Conservation (phyloP, 257 asterid species). For the Lantana camara region DNA sequence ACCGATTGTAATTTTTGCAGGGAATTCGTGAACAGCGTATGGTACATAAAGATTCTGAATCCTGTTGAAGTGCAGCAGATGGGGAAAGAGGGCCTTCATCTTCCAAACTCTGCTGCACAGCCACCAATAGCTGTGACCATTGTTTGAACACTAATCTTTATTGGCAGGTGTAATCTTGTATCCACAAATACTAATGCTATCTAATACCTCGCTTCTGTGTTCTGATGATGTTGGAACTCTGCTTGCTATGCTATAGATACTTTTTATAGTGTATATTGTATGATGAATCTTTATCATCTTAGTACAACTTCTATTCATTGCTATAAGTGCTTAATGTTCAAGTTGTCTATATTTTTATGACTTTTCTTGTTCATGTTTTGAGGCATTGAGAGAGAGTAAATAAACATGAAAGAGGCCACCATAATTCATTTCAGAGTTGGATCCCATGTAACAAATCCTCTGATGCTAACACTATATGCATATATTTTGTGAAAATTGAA, state of each 20-base stretch:
- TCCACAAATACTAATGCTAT: constrained; percentile 14
- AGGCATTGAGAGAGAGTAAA: not conserved
- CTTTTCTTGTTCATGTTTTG: not conserved
- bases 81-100: constrained; percentile 82
- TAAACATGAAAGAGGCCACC: not conserved
- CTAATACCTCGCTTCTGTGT: constrained; percentile 22
- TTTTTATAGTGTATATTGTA: constrained; percentile 25
- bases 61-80: constrained; percentile 93
- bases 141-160: constrained; percentile 57
- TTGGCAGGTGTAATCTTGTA: constrained; percentile 7
- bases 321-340: constrained; percentile 15
- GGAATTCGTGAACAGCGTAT: constrained; percentile 86
- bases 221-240: constrained; percentile 4
- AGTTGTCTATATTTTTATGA: not conserved
- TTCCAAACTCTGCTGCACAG: constrained; percentile 52
- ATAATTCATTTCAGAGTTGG: not conserved
- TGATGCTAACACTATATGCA: constrained; percentile 25
- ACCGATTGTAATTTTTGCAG: constrained; percentile 39
- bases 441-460: not conserved
- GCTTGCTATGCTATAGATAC: constrained; percentile 16
- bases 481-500: not conserved
- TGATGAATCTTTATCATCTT: constrained; percentile 21
- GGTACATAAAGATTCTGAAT: constrained; percentile 90
- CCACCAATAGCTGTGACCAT: constrained; percentile 50
- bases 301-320: constrained; percentile 24